Evolutionary conservation across 2,329 filamentous ascomycete species (phyloP), one percentile per base, ranked within the genome.

Genomic region (Colletotrichum karsti): DNA sequence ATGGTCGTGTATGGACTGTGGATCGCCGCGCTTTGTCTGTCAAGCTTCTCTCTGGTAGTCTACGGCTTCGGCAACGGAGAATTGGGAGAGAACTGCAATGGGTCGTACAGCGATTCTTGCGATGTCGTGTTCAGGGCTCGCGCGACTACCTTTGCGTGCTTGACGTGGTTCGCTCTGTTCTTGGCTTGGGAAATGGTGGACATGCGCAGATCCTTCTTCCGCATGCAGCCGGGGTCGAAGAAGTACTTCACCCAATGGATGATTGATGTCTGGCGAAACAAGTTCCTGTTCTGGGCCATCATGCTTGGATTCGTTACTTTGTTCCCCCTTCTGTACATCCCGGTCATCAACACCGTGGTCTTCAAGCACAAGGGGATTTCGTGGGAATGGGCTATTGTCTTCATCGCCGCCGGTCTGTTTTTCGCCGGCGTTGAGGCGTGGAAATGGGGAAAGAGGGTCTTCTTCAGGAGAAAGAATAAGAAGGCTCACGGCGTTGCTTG

Each of bases 151-250:
- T 92, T 92, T 72, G 88, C 88, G 12, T 90, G 86, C 69, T 81
- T 92, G 63, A 92, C 90, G 1, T 92, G 89, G 89, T 89, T 87
- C 67, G 88, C 89, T 0, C 83, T 92, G 20, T 90, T 92, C 80
- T 81, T 91, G 12, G 90, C 90, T 0, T 92, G 90, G 90, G 89
- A 92, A 73, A 89, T 91, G 83, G 83, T 91, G 57, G 83, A 90
- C 69, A 84, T 90, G 77, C 86, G 90, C 22, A 85, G 88, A 41
- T 87, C 84, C 8, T 90, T 92, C 81, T 92, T 92, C 83, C 82
- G 84, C 69, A 90, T 91, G 86, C 84, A 90, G 70, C 87, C 89
- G 2, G 79, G 80, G 9, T 85, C 84, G 5, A 86, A 84, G 69
- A 80, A 79, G 59, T 85, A 86, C 70, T 83, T 87, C 70, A 87